These are phyloP conservation scores for Anthracocystis walkeri DNA, from an alignment of 1,284 basidiomycete species.

Conservation along the genomic window DNA sequence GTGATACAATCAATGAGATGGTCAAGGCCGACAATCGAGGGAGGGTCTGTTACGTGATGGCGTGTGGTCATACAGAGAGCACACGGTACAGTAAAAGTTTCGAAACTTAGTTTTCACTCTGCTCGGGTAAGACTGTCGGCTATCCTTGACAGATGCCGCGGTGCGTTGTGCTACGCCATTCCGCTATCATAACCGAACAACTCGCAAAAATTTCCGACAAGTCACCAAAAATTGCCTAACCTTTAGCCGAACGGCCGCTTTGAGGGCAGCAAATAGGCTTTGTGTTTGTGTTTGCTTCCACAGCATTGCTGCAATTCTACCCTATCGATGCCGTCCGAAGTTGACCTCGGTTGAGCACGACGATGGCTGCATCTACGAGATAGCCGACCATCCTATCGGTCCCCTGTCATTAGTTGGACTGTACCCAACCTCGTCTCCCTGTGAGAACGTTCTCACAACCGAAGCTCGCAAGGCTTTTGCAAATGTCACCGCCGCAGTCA, in stretches of 20 bases:
- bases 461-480: not conserved
- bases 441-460: not conserved
- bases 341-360: not conserved
- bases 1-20: no score
- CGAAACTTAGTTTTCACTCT: not conserved
- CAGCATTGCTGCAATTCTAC: not conserved
- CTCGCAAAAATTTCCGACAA: not conserved
- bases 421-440: not conserved
- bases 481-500: not conserved
- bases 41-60: no score
- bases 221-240: no score
- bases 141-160: conserved; percentile 1
- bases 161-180: not conserved
- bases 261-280: no score
- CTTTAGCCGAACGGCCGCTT: no score
- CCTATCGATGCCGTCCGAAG: not conserved
- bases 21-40: no score
- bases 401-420: not conserved
- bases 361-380: not conserved
- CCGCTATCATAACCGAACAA: not conserved
- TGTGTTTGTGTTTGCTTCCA: not conserved
- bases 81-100: not conserved
- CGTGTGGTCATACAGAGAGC: no score
- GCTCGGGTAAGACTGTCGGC: conserved; percentile 1
- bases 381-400: not conserved